phyloP scores from a whole-genome alignment of 805 yeast genomes.

The Kockiozyma suomiensis region DNA sequence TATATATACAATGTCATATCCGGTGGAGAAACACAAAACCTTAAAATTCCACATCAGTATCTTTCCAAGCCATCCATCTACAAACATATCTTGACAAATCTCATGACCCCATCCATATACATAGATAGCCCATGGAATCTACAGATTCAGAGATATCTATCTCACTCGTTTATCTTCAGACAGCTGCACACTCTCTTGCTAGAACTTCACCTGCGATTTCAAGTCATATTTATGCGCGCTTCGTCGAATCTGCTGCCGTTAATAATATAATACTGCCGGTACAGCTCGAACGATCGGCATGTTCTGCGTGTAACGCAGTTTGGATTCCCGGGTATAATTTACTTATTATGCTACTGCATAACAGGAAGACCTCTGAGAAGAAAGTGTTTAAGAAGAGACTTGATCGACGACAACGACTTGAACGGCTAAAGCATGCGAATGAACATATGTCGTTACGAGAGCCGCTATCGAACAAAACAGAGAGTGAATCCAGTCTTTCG shows the following conservation, averaged over 20 bases:
- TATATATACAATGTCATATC: no score
- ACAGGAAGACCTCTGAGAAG: not conserved
- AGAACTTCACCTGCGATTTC: conserved; percentile 18
- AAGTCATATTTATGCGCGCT: conserved; percentile 15
- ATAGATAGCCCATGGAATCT: not conserved
- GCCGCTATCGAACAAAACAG: not conserved
- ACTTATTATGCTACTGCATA: conserved; percentile 7
- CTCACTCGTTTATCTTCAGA: conserved; percentile 16
- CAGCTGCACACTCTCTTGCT: conserved; percentile 24
- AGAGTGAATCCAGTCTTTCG: not conserved
- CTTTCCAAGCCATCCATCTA: no score
- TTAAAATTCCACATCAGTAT: no score
- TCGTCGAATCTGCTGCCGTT: conserved; percentile 13
- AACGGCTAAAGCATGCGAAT: not conserved
- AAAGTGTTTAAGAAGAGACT: not conserved
- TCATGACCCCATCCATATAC: no score
- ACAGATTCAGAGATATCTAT: not conserved
- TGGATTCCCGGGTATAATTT: conserved; percentile 32
- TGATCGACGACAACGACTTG: conserved; percentile 3
- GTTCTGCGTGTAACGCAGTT: conserved; percentile 24
- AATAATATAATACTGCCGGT: conserved; percentile 15
- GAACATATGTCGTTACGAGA: not conserved
- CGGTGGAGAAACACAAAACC: no score
- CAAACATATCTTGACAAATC: no score
- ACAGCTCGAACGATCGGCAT: conserved; percentile 23